Conservation (phyloP, 1,139 yeast genomes). For the Schwanniomyces etchellsii region DNA sequence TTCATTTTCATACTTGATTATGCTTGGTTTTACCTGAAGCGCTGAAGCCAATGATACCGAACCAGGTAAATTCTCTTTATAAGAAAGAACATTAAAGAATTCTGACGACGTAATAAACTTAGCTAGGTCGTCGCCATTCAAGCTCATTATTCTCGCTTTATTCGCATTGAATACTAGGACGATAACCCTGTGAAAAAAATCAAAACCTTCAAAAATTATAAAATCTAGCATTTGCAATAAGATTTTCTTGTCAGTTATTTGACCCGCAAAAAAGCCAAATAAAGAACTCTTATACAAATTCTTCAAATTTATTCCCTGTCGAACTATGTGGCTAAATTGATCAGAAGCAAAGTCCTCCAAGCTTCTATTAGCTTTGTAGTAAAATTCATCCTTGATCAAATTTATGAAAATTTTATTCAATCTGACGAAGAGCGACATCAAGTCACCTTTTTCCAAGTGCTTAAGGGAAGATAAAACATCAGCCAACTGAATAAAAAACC, state of each 20-base stretch:
- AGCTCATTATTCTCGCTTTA: constrained; percentile 12
- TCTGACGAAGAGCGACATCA: constrained; percentile 29
- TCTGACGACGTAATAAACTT: constrained; percentile 18
- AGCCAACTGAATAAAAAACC: constrained; percentile 19
- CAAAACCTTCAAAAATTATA: constrained; percentile 37
- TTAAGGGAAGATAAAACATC: constrained; percentile 17
- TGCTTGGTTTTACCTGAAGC: constrained; percentile 19
- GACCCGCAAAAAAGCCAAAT: constrained; percentile 17
- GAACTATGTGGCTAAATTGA: constrained; percentile 27
- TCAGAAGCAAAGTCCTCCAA: constrained; percentile 28
- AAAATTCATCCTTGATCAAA: constrained; percentile 31
- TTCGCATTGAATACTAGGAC: constrained; percentile 18
- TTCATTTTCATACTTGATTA: constrained; percentile 42
- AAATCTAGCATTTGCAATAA: constrained; percentile 26
- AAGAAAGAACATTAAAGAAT: constrained; percentile 13
- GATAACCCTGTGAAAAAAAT: constrained; percentile 26
- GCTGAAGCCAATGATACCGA: constrained; percentile 10
- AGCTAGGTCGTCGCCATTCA: constrained; percentile 27
- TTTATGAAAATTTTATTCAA: constrained; percentile 24
- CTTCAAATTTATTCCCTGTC: constrained; percentile 32
- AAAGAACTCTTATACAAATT: constrained; percentile 19
- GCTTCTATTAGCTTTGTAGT: constrained; percentile 31
- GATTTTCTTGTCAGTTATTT: constrained; percentile 8
- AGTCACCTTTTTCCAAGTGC: constrained; percentile 22
- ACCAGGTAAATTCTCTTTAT: constrained; percentile 3